phyloP scores from a whole-genome alignment of 2,329 filamentous ascomycete species.

The Fusarium sp. region DNA sequence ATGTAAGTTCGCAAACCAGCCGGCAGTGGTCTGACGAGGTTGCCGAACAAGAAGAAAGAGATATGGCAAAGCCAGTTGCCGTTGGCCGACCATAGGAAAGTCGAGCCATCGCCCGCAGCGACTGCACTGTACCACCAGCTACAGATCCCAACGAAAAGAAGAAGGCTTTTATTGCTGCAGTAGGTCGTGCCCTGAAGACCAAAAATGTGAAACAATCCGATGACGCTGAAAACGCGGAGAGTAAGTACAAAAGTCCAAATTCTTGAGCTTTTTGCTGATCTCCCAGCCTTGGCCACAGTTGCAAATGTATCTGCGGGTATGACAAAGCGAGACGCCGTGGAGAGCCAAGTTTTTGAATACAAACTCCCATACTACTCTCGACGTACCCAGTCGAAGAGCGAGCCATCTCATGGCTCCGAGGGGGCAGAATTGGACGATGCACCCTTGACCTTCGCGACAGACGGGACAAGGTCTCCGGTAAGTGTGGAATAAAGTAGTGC shows the following conservation, averaged over 20 bases:
- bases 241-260: conserved; percentile 24
- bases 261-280: conserved; percentile 18
- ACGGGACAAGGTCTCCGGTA: conserved; percentile 27
- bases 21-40: conserved; percentile 48
- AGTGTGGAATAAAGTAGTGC: neutral
- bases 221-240: neutral
- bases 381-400: conserved; percentile 61
- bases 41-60: conserved; percentile 38
- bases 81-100: conserved; percentile 18
- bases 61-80: neutral
- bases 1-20: conserved; percentile 28
- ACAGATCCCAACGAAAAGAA: conserved; percentile 23
- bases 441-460: neutral
- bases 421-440: conserved; percentile 10
- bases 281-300: conserved; percentile 31
- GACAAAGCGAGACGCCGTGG: conserved; percentile 29
- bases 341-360: conserved; percentile 34
- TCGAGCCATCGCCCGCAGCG: neutral
- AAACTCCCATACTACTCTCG: conserved; percentile 55
- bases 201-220: neutral
- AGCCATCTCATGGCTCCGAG: conserved; percentile 50
- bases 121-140: neutral
- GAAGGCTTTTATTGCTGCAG: conserved; percentile 36
- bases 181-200: conserved; percentile 34
- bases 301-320: conserved; percentile 34